A percentile compares a stretch with the other conserved stretches of the same genome.
Evolutionary conservation across 2,329 filamentous ascomycete genomes (phyloP).

Genomic region (Stagonosporopsis cucurbitacearum): DNA sequence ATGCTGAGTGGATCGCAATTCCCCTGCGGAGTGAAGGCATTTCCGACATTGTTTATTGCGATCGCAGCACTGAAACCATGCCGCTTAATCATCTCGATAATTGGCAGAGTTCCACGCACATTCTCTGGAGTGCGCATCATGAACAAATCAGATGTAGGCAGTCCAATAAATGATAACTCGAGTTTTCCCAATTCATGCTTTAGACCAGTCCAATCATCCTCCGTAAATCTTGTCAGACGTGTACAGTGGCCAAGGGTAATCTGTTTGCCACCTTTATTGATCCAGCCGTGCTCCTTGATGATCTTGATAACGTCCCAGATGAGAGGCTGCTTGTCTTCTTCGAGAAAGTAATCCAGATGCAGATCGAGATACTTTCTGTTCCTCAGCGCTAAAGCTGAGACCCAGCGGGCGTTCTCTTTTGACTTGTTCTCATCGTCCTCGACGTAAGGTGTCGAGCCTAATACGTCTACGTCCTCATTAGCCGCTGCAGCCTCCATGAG

Average conservation of each 20-base stretch:
- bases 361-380: constrained; percentile 68
- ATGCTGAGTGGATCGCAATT: constrained; percentile 69
- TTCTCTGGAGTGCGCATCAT: constrained; percentile 66
- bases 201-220: constrained; percentile 59
- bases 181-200: constrained; percentile 58
- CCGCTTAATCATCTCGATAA: constrained; percentile 66
- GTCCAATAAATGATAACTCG: constrained; percentile 70
- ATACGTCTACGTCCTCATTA: constrained; percentile 59
- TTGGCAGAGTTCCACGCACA: constrained; percentile 66
- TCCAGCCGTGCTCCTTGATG: constrained; percentile 61
- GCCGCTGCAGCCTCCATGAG: constrained; percentile 57
- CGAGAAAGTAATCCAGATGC: constrained; percentile 74
- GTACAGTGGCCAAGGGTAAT: constrained; percentile 71
- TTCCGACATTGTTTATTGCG: constrained; percentile 75
- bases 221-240: constrained; percentile 63
- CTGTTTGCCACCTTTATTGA: constrained; percentile 32
- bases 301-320: constrained; percentile 62
- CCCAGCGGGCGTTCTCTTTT: constrained; percentile 68
- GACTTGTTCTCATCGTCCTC: constrained; percentile 60
- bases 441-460: constrained; percentile 75
- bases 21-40: constrained; percentile 75
- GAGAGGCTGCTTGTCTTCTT: constrained; percentile 57
- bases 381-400: constrained; percentile 61
- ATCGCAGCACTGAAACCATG: constrained; percentile 66
- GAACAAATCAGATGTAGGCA: constrained; percentile 74